A percentile compares a stretch with the other conserved stretches of the same genome.
phyloP scores from a whole-genome alignment of 1,284 basidiomycete species.

The Ganoderma meredithae region DNA sequence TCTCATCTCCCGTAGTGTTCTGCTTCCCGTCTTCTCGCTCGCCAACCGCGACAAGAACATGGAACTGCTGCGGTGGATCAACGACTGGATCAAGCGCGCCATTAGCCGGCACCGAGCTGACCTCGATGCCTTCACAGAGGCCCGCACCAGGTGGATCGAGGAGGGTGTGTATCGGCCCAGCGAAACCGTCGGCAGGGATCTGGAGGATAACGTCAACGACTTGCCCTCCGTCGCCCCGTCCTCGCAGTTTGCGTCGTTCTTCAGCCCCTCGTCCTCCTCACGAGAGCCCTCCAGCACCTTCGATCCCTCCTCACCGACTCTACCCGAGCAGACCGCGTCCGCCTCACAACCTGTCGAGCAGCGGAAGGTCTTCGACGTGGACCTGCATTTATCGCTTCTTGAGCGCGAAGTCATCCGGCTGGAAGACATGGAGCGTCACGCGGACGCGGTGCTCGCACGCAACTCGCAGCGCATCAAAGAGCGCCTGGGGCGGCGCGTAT shows the following conservation, averaged over 20 bases:
- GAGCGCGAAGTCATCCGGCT: slow-evolving; percentile 60
- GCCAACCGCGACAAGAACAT: slow-evolving; percentile 65
- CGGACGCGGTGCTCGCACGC: slow-evolving; percentile 56
- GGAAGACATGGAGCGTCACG: slow-evolving; percentile 47
- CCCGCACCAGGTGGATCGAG: slow-evolving; percentile 36
- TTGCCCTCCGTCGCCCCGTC: slow-evolving; percentile 18
- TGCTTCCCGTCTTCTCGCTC: slow-evolving; percentile 62
- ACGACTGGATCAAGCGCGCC: slow-evolving; percentile 49
- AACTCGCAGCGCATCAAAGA: slow-evolving; percentile 69
- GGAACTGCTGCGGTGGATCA: slow-evolving; percentile 64
- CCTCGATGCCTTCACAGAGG: slow-evolving; percentile 50
- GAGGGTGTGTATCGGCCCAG: slow-evolving; percentile 19
- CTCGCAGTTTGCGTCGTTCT: slow-evolving; percentile 33
- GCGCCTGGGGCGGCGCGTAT: slow-evolving; percentile 72
- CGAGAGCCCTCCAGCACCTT: not conserved
- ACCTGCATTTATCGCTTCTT: slow-evolving; percentile 62
- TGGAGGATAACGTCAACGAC: slow-evolving; percentile 14
- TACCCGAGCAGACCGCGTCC: not conserved
- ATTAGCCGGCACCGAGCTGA: slow-evolving; percentile 56
- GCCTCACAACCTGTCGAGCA: slow-evolving; percentile 16
- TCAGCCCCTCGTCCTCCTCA: slow-evolving; percentile 30
- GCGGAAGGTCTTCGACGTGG: slow-evolving; percentile 55
- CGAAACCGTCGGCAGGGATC: slow-evolving; percentile 4
- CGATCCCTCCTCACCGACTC: not conserved
- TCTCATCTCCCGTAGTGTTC: slow-evolving; percentile 57